A percentile compares a stretch with the other conserved stretches of the same genome.
Conservation (phyloP, 2,329 filamentous ascomycete genomes). For the Fusarium torreyae region DNA sequence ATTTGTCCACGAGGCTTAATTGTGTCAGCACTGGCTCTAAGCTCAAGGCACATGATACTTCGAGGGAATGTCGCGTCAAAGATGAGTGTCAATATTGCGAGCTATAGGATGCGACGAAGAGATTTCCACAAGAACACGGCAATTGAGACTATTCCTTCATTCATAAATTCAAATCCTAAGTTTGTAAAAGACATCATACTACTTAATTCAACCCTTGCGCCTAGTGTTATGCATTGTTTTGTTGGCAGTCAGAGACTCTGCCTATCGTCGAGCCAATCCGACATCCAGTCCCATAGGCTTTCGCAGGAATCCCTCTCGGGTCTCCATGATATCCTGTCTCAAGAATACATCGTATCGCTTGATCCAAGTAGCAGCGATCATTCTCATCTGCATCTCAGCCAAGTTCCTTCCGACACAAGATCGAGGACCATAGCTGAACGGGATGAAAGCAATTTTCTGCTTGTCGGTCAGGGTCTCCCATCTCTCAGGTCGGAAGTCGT, state of each 20-base stretch:
- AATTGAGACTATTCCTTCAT: background rate
- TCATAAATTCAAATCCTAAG: background rate
- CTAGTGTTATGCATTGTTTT: background rate
- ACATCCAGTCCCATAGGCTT: conserved; percentile 79
- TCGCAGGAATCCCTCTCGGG: conserved; percentile 83
- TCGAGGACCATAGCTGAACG: conserved; percentile 80
- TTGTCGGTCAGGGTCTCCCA: conserved; percentile 75
- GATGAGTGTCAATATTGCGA: no score
- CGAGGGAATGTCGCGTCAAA: no score
- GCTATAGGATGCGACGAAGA: no score
- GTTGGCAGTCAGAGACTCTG: no score
- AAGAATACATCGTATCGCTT: conserved; percentile 65
- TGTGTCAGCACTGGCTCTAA: no score
- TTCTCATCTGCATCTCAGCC: conserved; percentile 88
- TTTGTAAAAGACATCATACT: background rate
- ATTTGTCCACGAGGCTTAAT: no score
- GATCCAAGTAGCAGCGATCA: conserved; percentile 80
- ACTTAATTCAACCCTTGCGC: background rate
- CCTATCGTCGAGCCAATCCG: conserved; percentile 33
- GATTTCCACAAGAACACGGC: no score
- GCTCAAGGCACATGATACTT: no score
- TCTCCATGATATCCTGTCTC: conserved; percentile 76
- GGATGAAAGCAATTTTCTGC: conserved; percentile 82
- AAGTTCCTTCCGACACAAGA: conserved; percentile 85
- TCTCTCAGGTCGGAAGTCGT: conserved; percentile 82